Percentiles rank a stretch among this genome's conserved stretches.
phyloP scores from a whole-genome alignment of 352 stramenopile genomes.

The Globisporangium recalcitrans region DNA sequence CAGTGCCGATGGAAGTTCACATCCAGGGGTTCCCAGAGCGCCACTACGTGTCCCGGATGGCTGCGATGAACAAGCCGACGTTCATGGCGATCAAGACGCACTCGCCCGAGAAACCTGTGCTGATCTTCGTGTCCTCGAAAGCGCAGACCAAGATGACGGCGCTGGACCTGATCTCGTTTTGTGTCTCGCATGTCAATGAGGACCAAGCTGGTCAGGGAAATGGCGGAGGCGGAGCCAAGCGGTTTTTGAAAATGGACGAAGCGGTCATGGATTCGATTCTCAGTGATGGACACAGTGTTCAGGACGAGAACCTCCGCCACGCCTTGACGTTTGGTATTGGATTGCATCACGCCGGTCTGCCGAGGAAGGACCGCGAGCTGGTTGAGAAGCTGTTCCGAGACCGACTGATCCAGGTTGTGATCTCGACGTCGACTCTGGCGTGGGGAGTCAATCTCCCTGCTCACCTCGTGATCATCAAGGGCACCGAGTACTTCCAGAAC shows the following conservation, averaged over 20 bases:
- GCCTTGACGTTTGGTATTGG: constrained; percentile 97
- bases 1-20: constrained; percentile 95
- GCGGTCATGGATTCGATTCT: constrained; percentile 83
- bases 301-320: constrained; percentile 92
- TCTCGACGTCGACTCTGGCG: constrained; percentile 90
- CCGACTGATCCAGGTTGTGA: constrained; percentile 95
- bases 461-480: constrained; percentile 98
- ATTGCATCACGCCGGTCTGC: constrained; percentile 94
- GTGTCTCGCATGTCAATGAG: constrained; percentile 46
- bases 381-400: constrained; percentile 96
- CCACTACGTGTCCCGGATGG: constrained; percentile 97
- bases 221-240: constrained; percentile 87
- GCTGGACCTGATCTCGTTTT: constrained; percentile 96
- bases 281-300: constrained; percentile 65
- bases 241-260: constrained; percentile 92
- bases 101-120: constrained; percentile 88
- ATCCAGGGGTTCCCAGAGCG: constrained; percentile 95
- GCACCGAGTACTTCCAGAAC: constrained; percentile 95
- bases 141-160: constrained; percentile 97
- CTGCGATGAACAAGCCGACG: constrained; percentile 99
- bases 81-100: constrained; percentile 97
- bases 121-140: constrained; percentile 99
- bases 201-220: constrained; percentile 31
- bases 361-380: constrained; percentile 88
- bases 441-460: constrained; percentile 97